Evolutionary conservation across 345 rosid genomes (phyloP), one percentile per base, ranked within the genome.

Genomic region (Melastoma malabathricum): DNA sequence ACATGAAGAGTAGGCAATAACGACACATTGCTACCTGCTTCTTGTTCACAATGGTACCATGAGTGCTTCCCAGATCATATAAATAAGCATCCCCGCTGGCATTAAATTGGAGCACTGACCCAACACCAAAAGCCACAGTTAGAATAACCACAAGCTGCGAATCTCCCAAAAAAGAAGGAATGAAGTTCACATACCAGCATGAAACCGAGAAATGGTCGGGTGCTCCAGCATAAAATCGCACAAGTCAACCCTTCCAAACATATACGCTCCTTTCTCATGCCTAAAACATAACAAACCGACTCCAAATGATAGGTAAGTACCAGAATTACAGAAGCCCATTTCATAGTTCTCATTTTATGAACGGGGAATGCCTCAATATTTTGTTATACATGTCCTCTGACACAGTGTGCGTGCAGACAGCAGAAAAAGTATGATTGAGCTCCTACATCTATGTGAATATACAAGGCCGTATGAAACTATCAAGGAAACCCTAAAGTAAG

Each of bases 141-240:
- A 51, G 44, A 31, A 51, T 14, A 1, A 19, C 51, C 34, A 51
- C 7, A 10, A 29, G 38, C 38, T 29, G 38, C 8, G 6, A 29
- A 29, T 29, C 38, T 29, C 6, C 5, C 38, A 29, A 25, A 46
- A n/a, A 43, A 49, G 46, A 15, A 55, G n/a, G n/a, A 51, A 29
- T 38, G 31, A 39, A n/a, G 13, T 51, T 6, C 52, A 45, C 31
- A 31, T 69, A 92, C 98, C 97, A 17, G 98, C 93, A 67, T 92
- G 97, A 64, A 87, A 92, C 47, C 97, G 82, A 29, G 98, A 92
- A 49, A 92, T 72, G 6, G 95, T 84, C 0, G 95, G 86, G 64
- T 92, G 98, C 68, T 84, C 90, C 5, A 92, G 90, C 47, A 81
- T 59, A 59, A 92, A 92, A 66, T 92, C 95, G 51, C 97, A 92